Percentiles rank a stretch among this genome's conserved stretches.
These are phyloP conservation scores for Centaurea solstitialis DNA, from an alignment of 129 eudicot species.

Conservation along the genomic window DNA sequence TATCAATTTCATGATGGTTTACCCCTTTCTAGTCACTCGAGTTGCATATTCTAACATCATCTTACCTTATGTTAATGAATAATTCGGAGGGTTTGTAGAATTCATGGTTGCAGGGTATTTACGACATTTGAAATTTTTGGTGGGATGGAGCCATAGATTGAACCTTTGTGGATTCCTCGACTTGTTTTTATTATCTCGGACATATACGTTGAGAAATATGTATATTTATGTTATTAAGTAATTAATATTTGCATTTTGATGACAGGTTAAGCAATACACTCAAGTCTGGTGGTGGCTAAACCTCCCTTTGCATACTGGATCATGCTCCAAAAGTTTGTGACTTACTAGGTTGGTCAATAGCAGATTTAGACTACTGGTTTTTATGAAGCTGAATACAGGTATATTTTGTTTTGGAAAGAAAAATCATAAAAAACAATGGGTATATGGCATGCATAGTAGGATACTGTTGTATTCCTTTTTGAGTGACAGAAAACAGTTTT, in stretches of 20 bases:
- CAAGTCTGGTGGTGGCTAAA: constrained; percentile 59
- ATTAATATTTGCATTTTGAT: background rate
- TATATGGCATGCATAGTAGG: background rate
- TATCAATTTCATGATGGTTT: background rate
- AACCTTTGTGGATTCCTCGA: background rate
- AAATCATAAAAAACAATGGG: background rate
- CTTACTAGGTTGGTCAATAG: constrained; percentile 8
- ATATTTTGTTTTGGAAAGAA: background rate
- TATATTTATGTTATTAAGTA: background rate
- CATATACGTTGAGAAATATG: background rate
- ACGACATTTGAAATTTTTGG: too few relatives aligned
- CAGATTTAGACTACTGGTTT: background rate
- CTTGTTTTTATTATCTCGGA: background rate
- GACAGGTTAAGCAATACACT: constrained; percentile 66
- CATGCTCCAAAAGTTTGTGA: constrained; percentile 13
- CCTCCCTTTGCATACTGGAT: background rate
- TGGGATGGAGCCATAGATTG: background rate
- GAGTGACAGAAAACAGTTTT: background rate
- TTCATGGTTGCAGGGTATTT: too few relatives aligned
- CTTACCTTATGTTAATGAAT: background rate
- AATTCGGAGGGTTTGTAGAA: background rate
- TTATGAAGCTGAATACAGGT: constrained; percentile 1
- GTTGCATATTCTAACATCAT: background rate
- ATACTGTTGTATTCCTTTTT: background rate
- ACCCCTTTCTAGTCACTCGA: background rate